Conservation (phyloP, 202 grass and related monocot genomes). For the Dendrocalamus latiflorus region DNA sequence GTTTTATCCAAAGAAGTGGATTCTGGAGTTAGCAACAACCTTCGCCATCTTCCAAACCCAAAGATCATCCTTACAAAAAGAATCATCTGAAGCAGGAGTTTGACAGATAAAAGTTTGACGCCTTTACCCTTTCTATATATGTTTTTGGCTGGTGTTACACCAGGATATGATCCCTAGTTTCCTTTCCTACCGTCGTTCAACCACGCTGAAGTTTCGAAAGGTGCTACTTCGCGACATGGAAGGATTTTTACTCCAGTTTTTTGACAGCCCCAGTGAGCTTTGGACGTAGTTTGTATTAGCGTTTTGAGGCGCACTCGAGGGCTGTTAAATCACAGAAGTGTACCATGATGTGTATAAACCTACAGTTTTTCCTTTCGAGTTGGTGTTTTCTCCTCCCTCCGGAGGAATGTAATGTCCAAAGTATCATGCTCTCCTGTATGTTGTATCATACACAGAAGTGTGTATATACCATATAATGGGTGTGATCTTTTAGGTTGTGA, state of each 20-base stretch:
- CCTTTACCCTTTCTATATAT: background rate
- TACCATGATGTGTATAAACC: conserved; percentile 9
- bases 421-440: too few species aligned
- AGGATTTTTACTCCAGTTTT: conserved; percentile 62
- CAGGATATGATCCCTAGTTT: conserved; percentile 40
- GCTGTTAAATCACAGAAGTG: conserved; percentile 60
- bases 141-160: conserved; percentile 47
- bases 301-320: conserved; percentile 29
- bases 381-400: conserved; percentile 15
- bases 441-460: too few species aligned
- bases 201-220: conserved; percentile 22
- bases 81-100: conserved; percentile 27
- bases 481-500: too few species aligned
- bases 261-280: conserved; percentile 54
- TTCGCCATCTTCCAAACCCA: conserved; percentile 48
- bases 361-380: background rate
- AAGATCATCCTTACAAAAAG: conserved; percentile 63
- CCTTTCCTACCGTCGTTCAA: background rate
- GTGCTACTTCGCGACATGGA: conserved; percentile 1
- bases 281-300: conserved; percentile 31
- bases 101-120: background rate
- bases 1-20: conserved; percentile 30
- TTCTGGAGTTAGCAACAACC: conserved; percentile 9
- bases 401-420: conserved; percentile 43
- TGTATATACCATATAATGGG: too few species aligned